These are phyloP conservation scores for Boletus rex-veris DNA, from an alignment of 768 basidiomycete species.

Conservation along the genomic window DNA sequence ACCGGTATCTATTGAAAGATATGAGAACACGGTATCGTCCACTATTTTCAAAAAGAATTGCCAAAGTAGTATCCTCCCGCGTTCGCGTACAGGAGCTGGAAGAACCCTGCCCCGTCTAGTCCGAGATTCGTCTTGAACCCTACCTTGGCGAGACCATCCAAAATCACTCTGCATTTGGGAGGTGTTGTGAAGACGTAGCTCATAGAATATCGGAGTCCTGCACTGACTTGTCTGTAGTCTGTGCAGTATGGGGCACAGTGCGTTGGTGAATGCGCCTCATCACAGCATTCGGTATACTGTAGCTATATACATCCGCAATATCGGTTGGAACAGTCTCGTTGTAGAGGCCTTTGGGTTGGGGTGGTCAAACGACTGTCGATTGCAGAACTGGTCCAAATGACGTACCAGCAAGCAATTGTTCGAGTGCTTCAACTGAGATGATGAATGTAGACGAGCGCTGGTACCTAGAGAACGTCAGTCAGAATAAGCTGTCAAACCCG, in stretches of 20 bases:
- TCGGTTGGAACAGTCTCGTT: conserved; percentile 18
- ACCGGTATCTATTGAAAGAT: conserved; percentile 29
- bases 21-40: neutral
- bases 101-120: conserved; percentile 30
- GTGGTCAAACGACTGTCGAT: neutral
- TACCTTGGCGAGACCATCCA: conserved; percentile 36
- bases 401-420: neutral
- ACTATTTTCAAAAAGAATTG: neutral
- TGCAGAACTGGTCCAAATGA: neutral
- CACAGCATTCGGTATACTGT: conserved; percentile 15
- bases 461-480: conserved; percentile 5
- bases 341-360: neutral
- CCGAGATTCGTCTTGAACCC: conserved; percentile 40
- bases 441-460: conserved; percentile 1
- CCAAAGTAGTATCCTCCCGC: conserved; percentile 43
- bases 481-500: neutral
- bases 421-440: neutral
- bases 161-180: conserved; percentile 26
- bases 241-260: conserved; percentile 8
- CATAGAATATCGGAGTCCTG: too few species aligned
- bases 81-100: conserved; percentile 24
- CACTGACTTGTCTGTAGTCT: conserved; percentile 28
- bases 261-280: conserved; percentile 22
- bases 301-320: conserved; percentile 16
- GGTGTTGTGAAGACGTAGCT: neutral